Evolutionary conservation across 1,139 yeast species (phyloP).

Genomic region (Williopsis jadinii): DNA sequence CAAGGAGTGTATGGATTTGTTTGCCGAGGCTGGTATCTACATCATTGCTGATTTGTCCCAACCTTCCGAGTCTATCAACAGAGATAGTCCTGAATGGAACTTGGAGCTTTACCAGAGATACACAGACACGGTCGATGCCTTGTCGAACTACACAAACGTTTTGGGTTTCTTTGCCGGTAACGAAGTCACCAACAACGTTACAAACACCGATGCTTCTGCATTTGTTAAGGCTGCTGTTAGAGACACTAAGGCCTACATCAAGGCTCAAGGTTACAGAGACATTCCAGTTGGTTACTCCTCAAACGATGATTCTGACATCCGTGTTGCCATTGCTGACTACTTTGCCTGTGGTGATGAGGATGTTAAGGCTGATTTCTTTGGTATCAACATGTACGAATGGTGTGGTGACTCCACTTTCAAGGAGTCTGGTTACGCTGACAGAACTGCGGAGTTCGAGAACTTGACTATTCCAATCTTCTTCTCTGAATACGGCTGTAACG

Average conservation of each 20-base stretch:
- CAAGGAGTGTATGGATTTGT: constrained; percentile 50
- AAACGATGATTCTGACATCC: constrained; percentile 60
- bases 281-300: constrained; percentile 81
- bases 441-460: constrained; percentile 54
- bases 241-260: constrained; percentile 65
- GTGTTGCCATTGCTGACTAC: constrained; percentile 64
- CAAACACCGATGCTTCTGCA: constrained; percentile 67
- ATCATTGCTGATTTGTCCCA: constrained; percentile 58
- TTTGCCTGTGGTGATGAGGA: constrained; percentile 64
- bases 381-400: constrained; percentile 86
- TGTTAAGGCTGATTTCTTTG: constrained; percentile 62
- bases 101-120: constrained; percentile 56
- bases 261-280: constrained; percentile 45
- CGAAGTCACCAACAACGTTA: constrained; percentile 64
- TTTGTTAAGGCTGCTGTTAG: constrained; percentile 78
- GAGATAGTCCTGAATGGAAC: constrained; percentile 45
- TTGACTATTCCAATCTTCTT: constrained; percentile 69
- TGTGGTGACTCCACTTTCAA: constrained; percentile 60
- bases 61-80: constrained; percentile 51
- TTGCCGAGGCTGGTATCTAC: constrained; percentile 61
- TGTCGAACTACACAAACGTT: constrained; percentile 60
- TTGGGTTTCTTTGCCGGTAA: constrained; percentile 80
- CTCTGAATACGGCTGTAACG: constrained; percentile 84
- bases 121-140: constrained; percentile 54
- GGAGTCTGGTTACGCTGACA: constrained; percentile 54